phyloP scores from a whole-genome alignment of 768 basidiomycete species.

The Tylopilus rubrobrunneus region DNA sequence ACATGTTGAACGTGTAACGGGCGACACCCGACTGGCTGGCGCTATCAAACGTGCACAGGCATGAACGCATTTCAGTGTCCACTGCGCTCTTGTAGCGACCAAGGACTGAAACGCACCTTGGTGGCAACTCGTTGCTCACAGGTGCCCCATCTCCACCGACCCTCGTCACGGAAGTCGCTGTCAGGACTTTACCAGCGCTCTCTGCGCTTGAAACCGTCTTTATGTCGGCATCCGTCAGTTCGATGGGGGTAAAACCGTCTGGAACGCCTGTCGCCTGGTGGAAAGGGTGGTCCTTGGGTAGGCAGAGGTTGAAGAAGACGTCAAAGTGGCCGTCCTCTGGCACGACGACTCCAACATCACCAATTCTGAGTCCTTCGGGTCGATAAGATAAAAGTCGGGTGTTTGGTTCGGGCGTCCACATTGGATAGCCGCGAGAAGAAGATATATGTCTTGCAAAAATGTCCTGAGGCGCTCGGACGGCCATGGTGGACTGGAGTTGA shows the following conservation, averaged over 20 bases:
- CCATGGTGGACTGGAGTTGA: conserved; percentile 10
- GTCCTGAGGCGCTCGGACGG: conserved; percentile 23
- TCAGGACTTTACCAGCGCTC: conserved; percentile 9
- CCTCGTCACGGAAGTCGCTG: conserved; percentile 11
- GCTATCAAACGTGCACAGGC: neutral
- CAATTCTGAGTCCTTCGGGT: conserved; percentile 32
- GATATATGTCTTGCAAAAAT: conserved; percentile 23
- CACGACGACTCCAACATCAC: conserved; percentile 37
- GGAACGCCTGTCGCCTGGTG: conserved; percentile 23
- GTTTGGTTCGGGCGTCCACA: conserved; percentile 35
- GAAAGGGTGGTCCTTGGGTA: conserved; percentile 29
- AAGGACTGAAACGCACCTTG: conserved; percentile 6
- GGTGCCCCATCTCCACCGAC: neutral
- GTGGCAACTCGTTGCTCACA: neutral
- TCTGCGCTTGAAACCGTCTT: conserved; percentile 10
- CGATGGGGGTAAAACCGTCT: conserved; percentile 25
- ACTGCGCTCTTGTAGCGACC: neutral
- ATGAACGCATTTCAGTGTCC: neutral
- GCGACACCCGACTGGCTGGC: neutral
- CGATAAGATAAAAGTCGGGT: conserved; percentile 23
- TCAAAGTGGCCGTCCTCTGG: conserved; percentile 34
- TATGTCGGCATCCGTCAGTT: conserved; percentile 15
- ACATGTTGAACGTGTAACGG: conserved; percentile 12
- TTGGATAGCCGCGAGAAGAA: conserved; percentile 31
- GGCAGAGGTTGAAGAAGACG: conserved; percentile 37